A percentile compares a stretch with the other conserved stretches of the same genome.
These are phyloP conservation scores for Scheffersomyces insectosa DNA, from an alignment of 1,139 yeast genomes.

Conservation along the genomic window DNA sequence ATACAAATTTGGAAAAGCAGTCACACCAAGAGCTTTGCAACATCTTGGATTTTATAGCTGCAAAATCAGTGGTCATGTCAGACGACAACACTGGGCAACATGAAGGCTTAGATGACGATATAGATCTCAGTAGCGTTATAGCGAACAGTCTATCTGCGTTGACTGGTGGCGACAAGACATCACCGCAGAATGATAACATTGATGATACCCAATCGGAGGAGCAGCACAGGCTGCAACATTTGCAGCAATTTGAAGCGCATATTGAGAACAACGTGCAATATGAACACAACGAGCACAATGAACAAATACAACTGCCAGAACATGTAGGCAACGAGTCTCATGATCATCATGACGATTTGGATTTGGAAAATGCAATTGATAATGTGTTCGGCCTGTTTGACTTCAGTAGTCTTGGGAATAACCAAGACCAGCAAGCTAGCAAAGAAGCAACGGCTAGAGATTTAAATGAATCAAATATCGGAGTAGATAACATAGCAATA, in stretches of 20 bases:
- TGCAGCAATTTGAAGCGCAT: not conserved
- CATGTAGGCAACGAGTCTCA: not conserved
- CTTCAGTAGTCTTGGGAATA: conserved; percentile 8
- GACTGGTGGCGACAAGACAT: conserved; percentile 1
- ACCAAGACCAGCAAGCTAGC: not conserved
- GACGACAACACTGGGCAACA: not conserved
- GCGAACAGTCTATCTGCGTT: conserved; percentile 12
- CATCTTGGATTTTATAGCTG: too few species aligned
- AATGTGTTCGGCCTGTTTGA: conserved; percentile 38
- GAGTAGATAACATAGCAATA: not conserved
- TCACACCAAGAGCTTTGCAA: conserved; percentile 5
- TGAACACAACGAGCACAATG: not conserved
- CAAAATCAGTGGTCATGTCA: too few species aligned
- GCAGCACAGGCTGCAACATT: not conserved
- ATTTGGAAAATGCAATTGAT: conserved; percentile 38
- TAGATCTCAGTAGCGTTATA: conserved; percentile 12
- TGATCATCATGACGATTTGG: conserved; percentile 17
- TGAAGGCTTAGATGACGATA: conserved; percentile 4
- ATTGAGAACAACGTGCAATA: not conserved
- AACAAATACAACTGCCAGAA: conserved; percentile 1
- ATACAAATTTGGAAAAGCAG: conserved; percentile 6
- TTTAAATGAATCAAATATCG: conserved; percentile 2
- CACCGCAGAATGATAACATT: conserved; percentile 1
- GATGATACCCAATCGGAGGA: not conserved
- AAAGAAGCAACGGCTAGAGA: not conserved